Base-by-base conservation (phyloP, 2,329 filamentous ascomycete species). In the Penicillium hordei region DNA sequence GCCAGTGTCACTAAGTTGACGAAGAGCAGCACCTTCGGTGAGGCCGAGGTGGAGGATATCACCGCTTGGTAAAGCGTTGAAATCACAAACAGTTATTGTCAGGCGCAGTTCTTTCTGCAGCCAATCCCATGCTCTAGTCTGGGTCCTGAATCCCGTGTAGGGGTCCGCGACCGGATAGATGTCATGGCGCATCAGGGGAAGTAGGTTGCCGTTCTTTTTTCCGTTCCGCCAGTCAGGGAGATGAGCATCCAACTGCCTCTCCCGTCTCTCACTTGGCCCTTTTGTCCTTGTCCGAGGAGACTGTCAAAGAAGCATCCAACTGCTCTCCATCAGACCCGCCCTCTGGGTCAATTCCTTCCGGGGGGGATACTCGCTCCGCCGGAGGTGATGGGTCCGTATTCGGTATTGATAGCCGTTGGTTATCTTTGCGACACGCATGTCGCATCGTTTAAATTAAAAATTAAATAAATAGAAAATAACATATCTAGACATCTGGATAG, bases 1-100 rank as follows among this genome's bases (percentile, higher is more conserved):
- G 81, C 82, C 50, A 77, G 76, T 38, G 77, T 83, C 60, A 86
- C 86, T 17, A 78, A 85, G 66, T 75, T 93, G 61, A 91, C 85
- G 19, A 96, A 96, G 80, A 92, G 85, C 55, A 96, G 92, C 76
- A 94, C 90, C 0, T 96, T 97, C 79, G 93, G 93, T 17, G 93
- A 97, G 77, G 93, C 91, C 1, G 94, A 97, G 76, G 91, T 97
- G 21, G 93, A 93, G 60, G 94, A 97, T 72, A 96, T 97, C 66
- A 96, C 92, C 34, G 92, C 91, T 23, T 97, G 93, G 93, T 97
- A 84, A 76, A 62, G 48, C 27, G 29, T 27, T 42, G 38, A 40
- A 52, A 13, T 19, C 27, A 8, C 5, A n/a, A 36, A 45, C 40
- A 57, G 43, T 56, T 55, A 33, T 54, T 46, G 43, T 45, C 53